phyloP scores from a whole-genome alignment of 345 rosid species.

The Gossypium longicalyx region DNA sequence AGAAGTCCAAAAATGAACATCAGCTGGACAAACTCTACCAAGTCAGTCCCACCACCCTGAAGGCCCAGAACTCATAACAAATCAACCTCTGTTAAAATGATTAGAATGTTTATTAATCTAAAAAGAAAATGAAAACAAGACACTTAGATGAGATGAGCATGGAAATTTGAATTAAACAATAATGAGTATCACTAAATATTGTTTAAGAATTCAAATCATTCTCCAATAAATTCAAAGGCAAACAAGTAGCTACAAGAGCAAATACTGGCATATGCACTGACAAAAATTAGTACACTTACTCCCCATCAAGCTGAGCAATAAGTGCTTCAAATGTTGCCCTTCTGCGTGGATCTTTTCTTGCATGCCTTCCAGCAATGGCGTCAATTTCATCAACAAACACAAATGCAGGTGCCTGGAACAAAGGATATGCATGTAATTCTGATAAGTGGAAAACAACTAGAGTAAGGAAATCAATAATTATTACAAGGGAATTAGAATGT shows the following conservation, averaged over 20 bases:
- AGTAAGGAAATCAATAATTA: neutral
- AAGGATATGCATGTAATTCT: slow-evolving; percentile 9
- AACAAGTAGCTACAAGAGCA: neutral
- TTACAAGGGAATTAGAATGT: slow-evolving; percentile 1
- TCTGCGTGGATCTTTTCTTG: slow-evolving; percentile 80
- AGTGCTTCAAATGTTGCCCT: slow-evolving; percentile 88
- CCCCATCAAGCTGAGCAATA: slow-evolving; percentile 89
- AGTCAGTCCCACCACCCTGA: neutral
- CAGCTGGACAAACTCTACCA: neutral
- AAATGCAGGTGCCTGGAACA: slow-evolving; percentile 84
- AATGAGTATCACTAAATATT: neutral
- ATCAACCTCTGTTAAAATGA: neutral
- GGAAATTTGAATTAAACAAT: neutral
- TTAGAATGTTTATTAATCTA: neutral
- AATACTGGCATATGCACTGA: neutral
- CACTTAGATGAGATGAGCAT: neutral
- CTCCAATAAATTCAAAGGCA: neutral
- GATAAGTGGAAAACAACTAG: neutral
- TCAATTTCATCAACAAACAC: slow-evolving; percentile 97
- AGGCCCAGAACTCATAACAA: neutral
- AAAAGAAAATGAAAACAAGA: neutral
- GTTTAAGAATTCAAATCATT: neutral
- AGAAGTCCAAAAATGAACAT: neutral
- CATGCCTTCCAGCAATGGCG: slow-evolving; percentile 96
- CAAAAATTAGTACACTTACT: slow-evolving; percentile 48